Base-by-base conservation (phyloP, 2,329 filamentous ascomycete species). In the Coniochaeta sp. region DNA sequence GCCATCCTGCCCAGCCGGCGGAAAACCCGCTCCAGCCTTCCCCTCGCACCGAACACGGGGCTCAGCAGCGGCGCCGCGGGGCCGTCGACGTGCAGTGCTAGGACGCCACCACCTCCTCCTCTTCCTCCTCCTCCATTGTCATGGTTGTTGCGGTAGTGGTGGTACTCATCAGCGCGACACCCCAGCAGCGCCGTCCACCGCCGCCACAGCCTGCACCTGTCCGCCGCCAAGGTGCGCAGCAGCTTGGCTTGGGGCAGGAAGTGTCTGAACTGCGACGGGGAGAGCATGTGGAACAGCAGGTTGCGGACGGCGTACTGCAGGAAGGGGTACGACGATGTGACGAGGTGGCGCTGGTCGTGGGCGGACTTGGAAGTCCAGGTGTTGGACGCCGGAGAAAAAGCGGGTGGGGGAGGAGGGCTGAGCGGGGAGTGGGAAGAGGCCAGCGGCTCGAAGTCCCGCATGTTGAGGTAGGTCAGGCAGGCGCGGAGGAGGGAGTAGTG, bases 391-490 rank as follows among this genome's bases (percentile, higher is more conserved):
- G n/a, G n/a, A n/a, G n/a, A n/a, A n/a, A n/a, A n/a, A n/a, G n/a
- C n/a, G n/a, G n/a, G n/a, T n/a, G n/a, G n/a, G n/a, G n/a, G n/a
- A n/a, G n/a, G n/a, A n/a, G 42, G 54, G 28, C 44, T 32, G n/a
- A 58, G 56, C 32, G 55, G 10, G 32, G n/a, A 17, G 19, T 55
- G 28, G 57, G 40, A 1, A 28, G 52, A 16, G 57, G 34, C 19
- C 1, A 73, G 63, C 12, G 65, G 59, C 16, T 71, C 70, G 34
- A 73, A 70, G 58, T 73, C 71, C 4, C 65, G 62, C 66, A 71
- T 69, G 65, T 72, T 70, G 59, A 74, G 68, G 60, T 69, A 73
- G 4, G 64, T 64, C 1, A 73, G 64, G 54, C 71, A 73, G 0
- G 69, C 67, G 36, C 68, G 64, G 6, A 74, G 63, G 6, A 74